phyloP scores from a whole-genome alignment of 1,284 basidiomycete species.

The Singerocomus rubriflavus region DNA sequence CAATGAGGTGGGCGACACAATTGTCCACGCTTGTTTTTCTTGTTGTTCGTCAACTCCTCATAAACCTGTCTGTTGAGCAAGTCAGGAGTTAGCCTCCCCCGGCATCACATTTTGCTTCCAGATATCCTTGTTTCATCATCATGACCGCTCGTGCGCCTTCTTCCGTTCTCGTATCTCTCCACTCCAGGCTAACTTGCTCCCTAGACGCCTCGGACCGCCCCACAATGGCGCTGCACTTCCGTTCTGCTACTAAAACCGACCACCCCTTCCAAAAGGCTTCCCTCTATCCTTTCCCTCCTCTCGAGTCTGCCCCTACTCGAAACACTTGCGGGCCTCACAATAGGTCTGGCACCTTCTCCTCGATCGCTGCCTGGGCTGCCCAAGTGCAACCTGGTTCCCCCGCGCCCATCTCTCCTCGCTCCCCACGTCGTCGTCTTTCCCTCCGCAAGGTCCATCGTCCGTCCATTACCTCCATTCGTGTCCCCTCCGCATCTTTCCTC shows the following conservation, averaged over 20 bases:
- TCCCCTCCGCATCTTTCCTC: slow-evolving; percentile 43
- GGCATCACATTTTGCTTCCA: neutral
- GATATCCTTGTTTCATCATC: neutral
- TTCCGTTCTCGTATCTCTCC: neutral
- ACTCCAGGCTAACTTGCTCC: slow-evolving; percentile 7
- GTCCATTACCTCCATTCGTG: slow-evolving; percentile 33
- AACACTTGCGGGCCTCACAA: slow-evolving; percentile 16
- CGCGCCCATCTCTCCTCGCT: slow-evolving; percentile 45
- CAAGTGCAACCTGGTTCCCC: slow-evolving; percentile 68
- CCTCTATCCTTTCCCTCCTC: slow-evolving; percentile 19
- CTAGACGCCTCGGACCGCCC: slow-evolving; percentile 7
- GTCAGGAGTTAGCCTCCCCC: slow-evolving; percentile 23
- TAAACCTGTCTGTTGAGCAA: slow-evolving; percentile 11
- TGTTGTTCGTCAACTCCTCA: slow-evolving; percentile 23
- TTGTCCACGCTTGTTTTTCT: too few species aligned
- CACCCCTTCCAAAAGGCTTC: slow-evolving; percentile 38
- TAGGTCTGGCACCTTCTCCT: slow-evolving; percentile 37
- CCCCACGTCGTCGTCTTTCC: slow-evolving; percentile 42
- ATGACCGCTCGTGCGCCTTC: slow-evolving; percentile 6
- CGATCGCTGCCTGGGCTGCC: slow-evolving; percentile 55
- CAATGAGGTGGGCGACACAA: slow-evolving; percentile 9
- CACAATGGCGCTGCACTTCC: slow-evolving; percentile 9
- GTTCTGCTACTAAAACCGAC: slow-evolving; percentile 16
- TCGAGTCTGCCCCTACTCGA: slow-evolving; percentile 3
- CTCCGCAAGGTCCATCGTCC: slow-evolving; percentile 33